Base-by-base conservation (phyloP, 208 protist genomes). In the Leishmania guyanensis region DNA sequence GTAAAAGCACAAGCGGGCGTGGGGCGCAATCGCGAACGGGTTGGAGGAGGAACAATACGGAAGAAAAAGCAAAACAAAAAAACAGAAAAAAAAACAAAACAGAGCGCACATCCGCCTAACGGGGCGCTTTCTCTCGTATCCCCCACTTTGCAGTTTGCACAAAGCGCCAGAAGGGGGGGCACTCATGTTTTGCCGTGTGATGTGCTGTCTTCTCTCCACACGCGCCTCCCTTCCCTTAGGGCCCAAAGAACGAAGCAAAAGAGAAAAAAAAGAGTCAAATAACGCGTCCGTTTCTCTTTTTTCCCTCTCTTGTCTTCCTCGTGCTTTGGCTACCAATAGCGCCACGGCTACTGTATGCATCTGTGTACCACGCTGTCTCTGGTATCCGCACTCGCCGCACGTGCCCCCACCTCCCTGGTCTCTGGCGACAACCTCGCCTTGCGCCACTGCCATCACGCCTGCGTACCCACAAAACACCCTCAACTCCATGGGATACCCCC, bases 271-370 rank as follows among this genome's bases (percentile, higher is more conserved):
- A 39, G 36, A 39, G 36, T 2, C 36, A 0, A 39, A 39, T 39
- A 39, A 39, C 36, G 36, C 36, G 36, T 33, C 60, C 8, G 20
- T 29, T 66, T 66, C 6, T 33, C 26, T 66, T 26, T 50, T 5
- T 80, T 78, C 58, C 75, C 29, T 78, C 39, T 73, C 53, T 26
- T 78, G 54, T 74, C 46, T 36, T 56, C 39, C 10, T 73, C 43
- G 60, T n/a, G 33, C 77, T 77, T 54, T 54, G 33, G 66, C 14
- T 50, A 26, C 8, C 17, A 43, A 72, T 17, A 48, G 50, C 33
- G 17, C 39, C 10, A 43, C 43, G 66, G 16, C 66, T 51, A 50
- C 20, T 46, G 66, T 72, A 26, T 43, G 66, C 22, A 29, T 72
- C 5, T 3, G 36, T 72, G 6, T 29, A 50, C 26, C 66, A 72